Base-by-base conservation (phyloP, 495 filamentous ascomycete genomes). In the Margaritispora aquatica region DNA sequence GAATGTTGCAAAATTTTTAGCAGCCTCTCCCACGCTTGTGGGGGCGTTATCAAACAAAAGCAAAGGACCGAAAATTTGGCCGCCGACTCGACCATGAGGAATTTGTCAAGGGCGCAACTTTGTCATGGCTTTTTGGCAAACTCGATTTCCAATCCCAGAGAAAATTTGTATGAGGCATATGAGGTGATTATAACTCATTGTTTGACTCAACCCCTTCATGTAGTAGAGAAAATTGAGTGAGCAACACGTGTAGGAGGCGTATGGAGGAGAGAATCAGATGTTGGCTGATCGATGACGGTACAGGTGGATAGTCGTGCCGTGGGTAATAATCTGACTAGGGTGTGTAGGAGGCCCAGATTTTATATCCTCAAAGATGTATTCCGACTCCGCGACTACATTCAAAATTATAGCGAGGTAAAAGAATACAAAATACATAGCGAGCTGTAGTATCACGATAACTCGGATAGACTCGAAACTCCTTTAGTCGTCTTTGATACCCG, bases 41-140 rank as follows among this genome's bases (percentile, higher is more conserved):
- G 58, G 63, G 63, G 59, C 58, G 58, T 61, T 61, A 61, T 65
- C 58, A 51, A 46, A 26, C 46, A 54, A 61, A 61, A 65, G 52
- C 31, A 58, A 65, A 61, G 23, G 20, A 5, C 63, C 63, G 63
- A 65, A 38, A 60, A 65, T 61, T 61, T 55, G 54, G 50, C 63
- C 58, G 50, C 26, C 50, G 22, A 21, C 22, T 21, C 54, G 36
- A 55, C 55, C 51, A 51, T 46, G 21, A 55, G 53, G 54, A 31
- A 63, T 63, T 59, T 59, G 61, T 63, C 55, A 63, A 63, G 36
- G 38, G 38, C 38, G 38, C 38, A 44, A 44, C 38, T 44, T 44
- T 17, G 38, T 17, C 38, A 9, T 44, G 8, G 7, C 38, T n/a
- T 44, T 44, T 44, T 8, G 8, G 7, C 4, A 44, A 2, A 17